Base-by-base conservation (phyloP, 805 yeast genomes). In the Wickerhamiella hasegawae region DNA sequence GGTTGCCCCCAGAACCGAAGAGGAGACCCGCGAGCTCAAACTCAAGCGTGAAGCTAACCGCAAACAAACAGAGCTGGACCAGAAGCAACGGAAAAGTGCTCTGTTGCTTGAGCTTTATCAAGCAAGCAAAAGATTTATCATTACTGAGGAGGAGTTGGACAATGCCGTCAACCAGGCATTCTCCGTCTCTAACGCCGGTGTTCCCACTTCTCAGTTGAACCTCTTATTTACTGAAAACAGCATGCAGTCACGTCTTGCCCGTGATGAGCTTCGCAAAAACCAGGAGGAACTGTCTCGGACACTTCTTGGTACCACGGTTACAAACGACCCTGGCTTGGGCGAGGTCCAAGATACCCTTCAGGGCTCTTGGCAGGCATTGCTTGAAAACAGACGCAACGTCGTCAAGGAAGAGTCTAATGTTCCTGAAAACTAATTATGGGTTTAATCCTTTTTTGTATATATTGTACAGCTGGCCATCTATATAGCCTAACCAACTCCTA, bases 41-140 rank as follows among this genome's bases (percentile, higher is more conserved):
- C 66, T 71, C 47, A 80, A 78, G 54, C 67, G 85, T 45, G 56
- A 61, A 32, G 69, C 77, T 46, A 85, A 84, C 57, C 68, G 90
- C 53, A 62, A 68, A 41, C 58, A 65, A 28, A 52, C 57, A 11
- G 73, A 73, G 45, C 63, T 76, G 39, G 59, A 58, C 34, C 64
- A 63, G 4, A 65, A 70, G 44, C 71, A 69, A 42, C 55, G 59
- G 30, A 68, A 68, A 45, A 71, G 84, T 12, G 60, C 60, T 27
- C 61, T 68, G 32, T 57, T 84, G 32, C 59, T 85, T 40, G 76
- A 70, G 44, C 64, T 85, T 36, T 83, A 80, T 55, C 82, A 82
- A 48, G 68, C 74, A 2, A 61, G 87, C 1, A 65, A 68, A 19
- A 62, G 66, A 30, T 84, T 72, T 57, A 79, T 83, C 45, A 71